Evolutionary conservation across 1,139 yeast species (phyloP).

Genomic region (Yamadazyma friedrichii): DNA sequence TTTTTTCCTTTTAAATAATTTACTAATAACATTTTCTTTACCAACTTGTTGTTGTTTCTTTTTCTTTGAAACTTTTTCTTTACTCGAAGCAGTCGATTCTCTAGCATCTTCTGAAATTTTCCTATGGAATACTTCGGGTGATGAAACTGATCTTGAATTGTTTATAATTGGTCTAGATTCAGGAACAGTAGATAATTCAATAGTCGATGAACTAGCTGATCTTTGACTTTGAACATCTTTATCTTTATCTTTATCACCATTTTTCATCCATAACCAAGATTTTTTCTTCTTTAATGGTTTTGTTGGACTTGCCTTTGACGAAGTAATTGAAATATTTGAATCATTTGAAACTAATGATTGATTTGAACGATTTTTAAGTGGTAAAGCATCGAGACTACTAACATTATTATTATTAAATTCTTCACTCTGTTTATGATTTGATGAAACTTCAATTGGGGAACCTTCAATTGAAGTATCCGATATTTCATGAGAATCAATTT

Average conservation of each 20-base stretch:
- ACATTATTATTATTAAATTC: constrained; percentile 3
- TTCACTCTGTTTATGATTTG: not conserved
- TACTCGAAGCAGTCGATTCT: not conserved
- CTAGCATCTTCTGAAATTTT: not conserved
- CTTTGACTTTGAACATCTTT: constrained; percentile 9
- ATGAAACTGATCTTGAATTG: constrained; percentile 15
- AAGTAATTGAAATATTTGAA: constrained; percentile 6
- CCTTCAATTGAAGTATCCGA: constrained; percentile 16
- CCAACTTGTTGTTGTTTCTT: constrained; percentile 15
- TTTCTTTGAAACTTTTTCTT: not conserved
- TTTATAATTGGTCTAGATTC: constrained; percentile 2
- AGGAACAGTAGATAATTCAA: constrained; percentile 14
- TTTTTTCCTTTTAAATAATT: constrained; percentile 45
- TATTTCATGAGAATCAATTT: constrained; percentile 15
- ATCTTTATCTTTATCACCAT: constrained; percentile 8
- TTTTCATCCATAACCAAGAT: constrained; percentile 19
- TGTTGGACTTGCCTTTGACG: constrained; percentile 10
- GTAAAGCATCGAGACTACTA: not conserved
- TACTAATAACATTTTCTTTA: constrained; percentile 43
- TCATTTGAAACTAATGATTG: constrained; percentile 13
- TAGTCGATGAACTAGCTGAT: constrained; percentile 16
- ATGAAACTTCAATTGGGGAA: constrained; percentile 8
- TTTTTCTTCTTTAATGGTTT: constrained; percentile 16
- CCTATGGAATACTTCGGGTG: constrained; percentile 14
- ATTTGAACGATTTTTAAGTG: constrained; percentile 9